Percentiles rank a stretch among this genome's conserved stretches.
Evolutionary conservation across 2,329 filamentous ascomycete species (phyloP).

Genomic region (Pseudogymnoascus sp.): DNA sequence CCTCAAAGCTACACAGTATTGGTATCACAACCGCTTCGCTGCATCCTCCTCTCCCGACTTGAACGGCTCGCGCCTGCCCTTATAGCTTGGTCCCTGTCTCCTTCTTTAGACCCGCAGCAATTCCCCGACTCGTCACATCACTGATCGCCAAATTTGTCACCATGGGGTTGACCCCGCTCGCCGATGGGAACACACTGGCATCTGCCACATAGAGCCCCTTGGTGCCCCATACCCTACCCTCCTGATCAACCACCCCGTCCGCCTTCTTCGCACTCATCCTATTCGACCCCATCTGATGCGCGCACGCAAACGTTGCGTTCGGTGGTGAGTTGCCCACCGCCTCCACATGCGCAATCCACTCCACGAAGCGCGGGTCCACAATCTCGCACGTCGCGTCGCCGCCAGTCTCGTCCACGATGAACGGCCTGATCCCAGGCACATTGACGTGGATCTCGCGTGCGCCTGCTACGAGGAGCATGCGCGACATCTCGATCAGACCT

Average conservation of each 20-base stretch:
- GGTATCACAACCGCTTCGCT: neutral
- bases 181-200: slow-evolving; percentile 66
- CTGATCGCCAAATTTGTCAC: slow-evolving; percentile 65
- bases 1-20: neutral
- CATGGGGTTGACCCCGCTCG: slow-evolving; percentile 77
- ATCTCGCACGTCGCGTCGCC: neutral
- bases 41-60: neutral
- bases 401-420: slow-evolving; percentile 28
- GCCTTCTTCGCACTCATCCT: slow-evolving; percentile 50
- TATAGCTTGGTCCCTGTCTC: slow-evolving; percentile 2
- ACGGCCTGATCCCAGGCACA: slow-evolving; percentile 55
- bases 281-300: slow-evolving; percentile 75
- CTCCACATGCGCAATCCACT: slow-evolving; percentile 48
- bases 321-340: slow-evolving; percentile 42
- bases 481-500: slow-evolving; percentile 61
- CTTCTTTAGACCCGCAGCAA: slow-evolving; percentile 39
- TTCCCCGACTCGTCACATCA: slow-evolving; percentile 52
- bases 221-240: slow-evolving; percentile 56
- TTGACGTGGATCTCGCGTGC: slow-evolving; percentile 69
- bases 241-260: slow-evolving; percentile 49
- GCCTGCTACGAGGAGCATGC: slow-evolving; percentile 69
- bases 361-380: slow-evolving; percentile 47
- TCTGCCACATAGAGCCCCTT: slow-evolving; percentile 62
- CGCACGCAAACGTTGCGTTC: slow-evolving; percentile 51
- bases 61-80: neutral